phyloP scores from a whole-genome alignment of 129 eudicot genomes.

The Tagetes erecta region DNA sequence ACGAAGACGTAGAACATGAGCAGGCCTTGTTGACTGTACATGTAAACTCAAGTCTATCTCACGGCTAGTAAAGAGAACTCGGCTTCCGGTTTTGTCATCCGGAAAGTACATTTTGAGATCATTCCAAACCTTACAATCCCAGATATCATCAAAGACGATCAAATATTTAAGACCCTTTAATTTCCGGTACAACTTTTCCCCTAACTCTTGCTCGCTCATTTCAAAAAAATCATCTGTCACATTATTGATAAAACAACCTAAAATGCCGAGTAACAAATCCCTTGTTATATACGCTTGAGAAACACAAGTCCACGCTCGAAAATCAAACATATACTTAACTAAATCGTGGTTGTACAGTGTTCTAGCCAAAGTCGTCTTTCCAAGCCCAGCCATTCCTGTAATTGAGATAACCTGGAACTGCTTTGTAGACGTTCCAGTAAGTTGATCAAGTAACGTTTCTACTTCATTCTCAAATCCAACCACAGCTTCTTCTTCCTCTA shows the following conservation, averaged over 20 bases:
- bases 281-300: slow-evolving; percentile 20
- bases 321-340: slow-evolving; percentile 20
- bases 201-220: slow-evolving; percentile 17
- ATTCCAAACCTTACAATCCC: slow-evolving; percentile 30
- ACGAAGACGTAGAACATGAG: slow-evolving; percentile 19
- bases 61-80: slow-evolving; percentile 28
- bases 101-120: slow-evolving; percentile 29
- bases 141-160: slow-evolving; percentile 38
- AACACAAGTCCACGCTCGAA: slow-evolving; percentile 38
- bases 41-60: slow-evolving; percentile 12
- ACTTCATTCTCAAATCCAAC: slow-evolving; percentile 42
- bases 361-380: slow-evolving; percentile 34
- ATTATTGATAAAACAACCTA: slow-evolving; percentile 7
- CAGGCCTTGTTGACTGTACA: neutral
- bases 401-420: slow-evolving; percentile 34
- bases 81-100: slow-evolving; percentile 34
- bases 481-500: slow-evolving; percentile 19
- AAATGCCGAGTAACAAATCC: slow-evolving; percentile 18
- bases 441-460: slow-evolving; percentile 20
- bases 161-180: slow-evolving; percentile 30
- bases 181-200: slow-evolving; percentile 9
- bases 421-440: slow-evolving; percentile 2
- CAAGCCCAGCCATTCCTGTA: slow-evolving; percentile 28
- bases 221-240: neutral
- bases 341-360: slow-evolving; percentile 20